Evolutionary conservation across 139 green algal genomes (phyloP), one percentile per base, ranked within the genome.

Genomic region (Coelastrella sp.): DNA sequence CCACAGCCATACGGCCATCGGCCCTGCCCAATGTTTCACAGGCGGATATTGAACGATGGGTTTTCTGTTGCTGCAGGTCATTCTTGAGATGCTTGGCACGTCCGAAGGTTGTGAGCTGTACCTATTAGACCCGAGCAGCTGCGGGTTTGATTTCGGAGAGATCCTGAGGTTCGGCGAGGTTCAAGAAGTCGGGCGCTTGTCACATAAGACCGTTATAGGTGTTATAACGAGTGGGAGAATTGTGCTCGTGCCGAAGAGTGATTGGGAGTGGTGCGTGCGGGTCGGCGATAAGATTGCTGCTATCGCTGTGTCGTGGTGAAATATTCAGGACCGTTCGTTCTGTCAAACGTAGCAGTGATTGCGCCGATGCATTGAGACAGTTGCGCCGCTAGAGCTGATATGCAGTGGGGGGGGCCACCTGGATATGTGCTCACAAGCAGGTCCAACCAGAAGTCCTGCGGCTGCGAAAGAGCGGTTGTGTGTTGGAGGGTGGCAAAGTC

Each of bases 71-170:
- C 47, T 76, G 22, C 83, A 88, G 83, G 83, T 89, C 20, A 57
- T 89, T 14, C 54, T 57, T 17, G 84, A 89, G 56, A 23, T 89
- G 54, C 57, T 89, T 3, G 84, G 68, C 71, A 74, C 7, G 6
- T 74, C 84, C 5, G 84, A 89, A 7, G 84, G 84, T 5, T 89
- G 84, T 60, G 84, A 89, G 68, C 23, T 89, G 3, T 89, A 89
- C 84, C 61, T 89, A n/a, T 47, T 89, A n/a, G 5, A 16, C 3
- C 84, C 68, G 3, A 14, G 8, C 4, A 10, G 22, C 4, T 89
- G 79, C 73, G 84, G 84, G 19, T 89, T 89, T 57, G 60, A 20
- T 7, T 8, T 54, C 5, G 64, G 32, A 4, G 84, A 89, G 19
- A 11, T 17, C 3, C 7, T 89, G 2, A 59, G 16, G 10, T 89